Conservation (phyloP, 192 early-diverging fungal genomes). For the Coemansia sp. region DNA sequence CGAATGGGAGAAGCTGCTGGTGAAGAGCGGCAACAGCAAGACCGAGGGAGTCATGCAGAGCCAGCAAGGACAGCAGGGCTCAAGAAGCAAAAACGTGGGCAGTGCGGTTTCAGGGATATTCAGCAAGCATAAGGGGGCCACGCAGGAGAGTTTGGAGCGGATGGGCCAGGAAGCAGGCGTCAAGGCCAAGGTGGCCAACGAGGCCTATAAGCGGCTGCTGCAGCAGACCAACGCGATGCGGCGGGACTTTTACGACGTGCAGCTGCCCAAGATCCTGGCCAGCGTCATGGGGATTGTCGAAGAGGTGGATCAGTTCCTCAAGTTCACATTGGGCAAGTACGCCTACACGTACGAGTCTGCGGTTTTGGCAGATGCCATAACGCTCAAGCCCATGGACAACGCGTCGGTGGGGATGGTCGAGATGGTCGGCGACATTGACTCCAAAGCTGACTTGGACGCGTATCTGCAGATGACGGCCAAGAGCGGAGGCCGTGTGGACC, state of each 20-base stretch:
- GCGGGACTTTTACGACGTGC: constrained; percentile 71
- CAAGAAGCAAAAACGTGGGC: constrained; percentile 24
- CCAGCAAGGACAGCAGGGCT: not conserved
- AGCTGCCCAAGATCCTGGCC: constrained; percentile 80
- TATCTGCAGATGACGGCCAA: constrained; percentile 48
- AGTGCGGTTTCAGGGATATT: constrained; percentile 50
- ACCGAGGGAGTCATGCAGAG: constrained; percentile 5
- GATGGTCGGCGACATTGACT: constrained; percentile 63
- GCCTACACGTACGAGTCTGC: constrained; percentile 75
- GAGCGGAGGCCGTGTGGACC: constrained; percentile 28
- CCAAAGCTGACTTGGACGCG: constrained; percentile 55
- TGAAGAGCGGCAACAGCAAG: constrained; percentile 38
- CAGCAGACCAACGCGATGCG: constrained; percentile 70
- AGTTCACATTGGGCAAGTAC: constrained; percentile 77
- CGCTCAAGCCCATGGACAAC: constrained; percentile 58
- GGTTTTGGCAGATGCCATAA: constrained; percentile 68
- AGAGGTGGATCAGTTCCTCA: constrained; percentile 77
- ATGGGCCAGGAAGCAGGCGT: constrained; percentile 83
- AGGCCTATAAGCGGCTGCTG: constrained; percentile 80
- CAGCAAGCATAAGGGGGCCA: constrained; percentile 47
- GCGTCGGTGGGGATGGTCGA: constrained; percentile 34
- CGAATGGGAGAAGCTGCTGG: constrained; percentile 80
- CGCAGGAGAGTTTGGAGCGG: constrained; percentile 63
- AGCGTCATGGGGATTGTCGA: constrained; percentile 79
- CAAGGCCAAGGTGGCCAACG: constrained; percentile 78